Evolutionary conservation across 352 stramenopile species (phyloP), one percentile per base, ranked within the genome.

Genomic region (Hyaloperonospora arabidopsidis): DNA sequence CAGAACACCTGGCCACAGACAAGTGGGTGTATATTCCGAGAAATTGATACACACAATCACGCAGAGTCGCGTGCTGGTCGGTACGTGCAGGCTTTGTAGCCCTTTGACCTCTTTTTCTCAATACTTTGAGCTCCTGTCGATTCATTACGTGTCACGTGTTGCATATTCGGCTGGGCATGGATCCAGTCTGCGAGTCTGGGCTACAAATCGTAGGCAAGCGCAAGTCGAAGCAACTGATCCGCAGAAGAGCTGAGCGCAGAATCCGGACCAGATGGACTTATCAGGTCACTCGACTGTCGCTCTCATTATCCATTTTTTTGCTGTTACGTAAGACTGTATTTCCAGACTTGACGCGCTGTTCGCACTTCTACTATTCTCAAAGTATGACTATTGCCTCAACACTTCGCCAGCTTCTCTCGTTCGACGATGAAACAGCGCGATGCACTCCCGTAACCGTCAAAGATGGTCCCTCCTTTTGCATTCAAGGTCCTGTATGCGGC

Each of bases 391-490:
- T 15, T 18, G 12, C 38, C 19, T 44, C 38, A 10, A 19, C 21
- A 44, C 53, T 29, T 4, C 51, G 47, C 19, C 53, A 56, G 10
- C 49, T 63, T 8, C n/a, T 62, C 22, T 47, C 52, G 3, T 62
- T 63, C 41, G 10, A 49, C 8, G 44, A 39, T 5, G 22, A 46
- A 7, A 21, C 58, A 25, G 29, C 39, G 11, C 1, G 32, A 14
- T 84, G 74, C 52, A 63, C 48, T 1, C 34, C 45, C n/a, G 59
- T 84, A 29, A 70, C 46, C 13, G 59, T 84, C 38, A 53, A 59
- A 35, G 69, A 59, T 1, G 68, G 78, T 43, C 64, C 69, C 12
- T 78, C 69, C 2, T 84, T 76, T 45, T 84, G 74, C 53, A 67
- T 82, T 19, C 32, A 56, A 12, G 74, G 70, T 14, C 51, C 54